Percentiles rank a stretch among this genome's conserved stretches.
Conservation (phyloP, 345 rosid genomes). For the Syzygium aqueum region DNA sequence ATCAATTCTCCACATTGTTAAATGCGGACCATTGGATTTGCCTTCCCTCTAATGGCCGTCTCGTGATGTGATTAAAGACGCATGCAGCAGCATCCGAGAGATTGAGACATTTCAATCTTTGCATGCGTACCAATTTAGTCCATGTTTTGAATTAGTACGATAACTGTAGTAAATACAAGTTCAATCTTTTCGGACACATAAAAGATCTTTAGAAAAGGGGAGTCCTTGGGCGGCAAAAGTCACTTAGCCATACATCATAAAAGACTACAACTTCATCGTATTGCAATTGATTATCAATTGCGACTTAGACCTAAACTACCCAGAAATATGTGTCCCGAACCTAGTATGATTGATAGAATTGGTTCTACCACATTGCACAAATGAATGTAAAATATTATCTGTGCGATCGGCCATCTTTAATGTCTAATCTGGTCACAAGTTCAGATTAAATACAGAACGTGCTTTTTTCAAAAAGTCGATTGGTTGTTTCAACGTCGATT, state of each 20-base stretch:
- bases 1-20: neutral
- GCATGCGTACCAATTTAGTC: neutral
- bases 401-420: rapidly evolving
- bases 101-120: neutral
- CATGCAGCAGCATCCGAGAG: neutral
- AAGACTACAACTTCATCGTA: neutral
- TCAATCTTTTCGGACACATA: neutral
- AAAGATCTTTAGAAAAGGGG: neutral
- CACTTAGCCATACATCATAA: neutral
- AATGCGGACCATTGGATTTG: neutral
- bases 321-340: neutral
- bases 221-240: neutral
- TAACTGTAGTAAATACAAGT: neutral
- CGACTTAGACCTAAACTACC: neutral
- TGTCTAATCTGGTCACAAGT: neutral
- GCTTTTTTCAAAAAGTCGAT: no score
- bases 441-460: neutral
- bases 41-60: neutral
- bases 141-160: neutral
- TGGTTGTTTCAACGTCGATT: rapidly evolving
- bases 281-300: neutral
- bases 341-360: neutral
- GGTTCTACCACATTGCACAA: neutral
- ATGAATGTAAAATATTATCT: neutral
- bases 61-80: neutral